phyloP scores from a whole-genome alignment of 495 filamentous ascomycete genomes.

The Filosporella fistucella region DNA sequence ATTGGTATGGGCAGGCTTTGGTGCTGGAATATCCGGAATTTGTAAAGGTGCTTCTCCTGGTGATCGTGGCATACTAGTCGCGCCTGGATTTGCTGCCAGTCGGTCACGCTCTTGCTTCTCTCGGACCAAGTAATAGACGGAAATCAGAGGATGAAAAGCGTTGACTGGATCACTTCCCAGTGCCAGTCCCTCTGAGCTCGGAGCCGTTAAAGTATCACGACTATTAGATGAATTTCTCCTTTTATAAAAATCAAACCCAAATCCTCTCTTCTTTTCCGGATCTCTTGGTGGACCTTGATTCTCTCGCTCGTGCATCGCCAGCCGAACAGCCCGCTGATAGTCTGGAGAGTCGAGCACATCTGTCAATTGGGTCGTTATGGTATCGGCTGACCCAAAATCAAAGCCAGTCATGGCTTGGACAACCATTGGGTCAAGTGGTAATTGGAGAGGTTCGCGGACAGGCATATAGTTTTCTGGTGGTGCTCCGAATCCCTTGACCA shows the following conservation, averaged over 20 bases:
- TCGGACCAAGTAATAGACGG: constrained; percentile 91
- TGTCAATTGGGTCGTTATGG: constrained; percentile 75
- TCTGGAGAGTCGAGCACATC: constrained; percentile 85
- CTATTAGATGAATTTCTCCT: constrained; percentile 83
- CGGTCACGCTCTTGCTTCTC: constrained; percentile 89
- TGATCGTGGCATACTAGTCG: constrained; percentile 47
- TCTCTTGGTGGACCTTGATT: constrained; percentile 56
- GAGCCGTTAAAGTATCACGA: constrained; percentile 81
- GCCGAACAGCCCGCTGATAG: constrained; percentile 74
- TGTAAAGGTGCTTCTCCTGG: constrained; percentile 57
- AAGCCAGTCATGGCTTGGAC: constrained; percentile 96
- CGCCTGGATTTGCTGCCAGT: constrained; percentile 56
- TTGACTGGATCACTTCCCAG: constrained; percentile 86
- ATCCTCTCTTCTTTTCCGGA: constrained; percentile 77
- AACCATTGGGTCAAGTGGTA: constrained; percentile 79
- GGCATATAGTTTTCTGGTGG: constrained; percentile 91
- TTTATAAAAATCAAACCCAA: constrained; percentile 96
- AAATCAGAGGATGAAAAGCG: constrained; percentile 88
- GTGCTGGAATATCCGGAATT: constrained; percentile 65
- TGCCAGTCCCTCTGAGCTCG: constrained; percentile 78
- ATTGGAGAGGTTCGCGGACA: constrained; percentile 72
- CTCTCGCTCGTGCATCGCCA: constrained; percentile 59
- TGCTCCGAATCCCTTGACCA: constrained; percentile 83
- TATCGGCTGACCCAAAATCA: constrained; percentile 86
- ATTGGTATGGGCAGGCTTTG: constrained; percentile 91